Base-by-base conservation (phyloP, 441 rosid genomes). In the Jatropha podagrica region DNA sequence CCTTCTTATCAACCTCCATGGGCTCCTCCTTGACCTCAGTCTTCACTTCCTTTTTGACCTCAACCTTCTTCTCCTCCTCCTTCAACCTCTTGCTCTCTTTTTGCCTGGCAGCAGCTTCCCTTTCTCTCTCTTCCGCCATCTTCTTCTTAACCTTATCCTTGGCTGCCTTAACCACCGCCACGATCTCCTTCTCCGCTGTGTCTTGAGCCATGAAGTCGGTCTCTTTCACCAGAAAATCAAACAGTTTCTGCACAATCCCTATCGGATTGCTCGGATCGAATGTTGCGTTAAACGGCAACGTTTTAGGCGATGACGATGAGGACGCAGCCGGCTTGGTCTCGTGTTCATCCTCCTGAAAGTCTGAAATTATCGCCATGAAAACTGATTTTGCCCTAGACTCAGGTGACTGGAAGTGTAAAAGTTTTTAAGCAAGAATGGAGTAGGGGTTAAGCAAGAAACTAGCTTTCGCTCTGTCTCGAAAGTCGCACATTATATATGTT, bases 291-390 rank as follows among this genome's bases (percentile, higher is more conserved):
- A 89, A 93, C 18, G 82, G 26, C 68, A 75, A 52, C 26, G 82
- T 23, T 20, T 80, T 75, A 0, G 83, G 49, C 5, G 85, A 62
- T 32, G 87, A 49, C 0, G 89, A 74, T 0, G 87, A n/a, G 10
- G 88, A 58, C 14, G 76, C 2, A 0, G 82, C 69, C 27, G 91
- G 83, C 61, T 87, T 84, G 20, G 81, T 72, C 41, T 59, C 74
- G 4, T 40, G 72, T 32, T 65, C 72, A 42, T 89, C 92, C 41
- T 93, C 99, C 51, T 86, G 84, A 38, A 77, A 86, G 64, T 93
- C 99, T 12, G 99, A 91, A 76, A 95, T 89, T 52, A 93, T 90
- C 76, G 93, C 98, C 99, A 95, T 82, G 26, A 46, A 6, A n/a
- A 51, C 44, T 18, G 20, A 11, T 26, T 61, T 27, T 17, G 41